Percentiles rank a stretch among this genome's conserved stretches.
Evolutionary conservation across 2,329 filamentous ascomycete species (phyloP).

Genomic region (Xylariales sp.): DNA sequence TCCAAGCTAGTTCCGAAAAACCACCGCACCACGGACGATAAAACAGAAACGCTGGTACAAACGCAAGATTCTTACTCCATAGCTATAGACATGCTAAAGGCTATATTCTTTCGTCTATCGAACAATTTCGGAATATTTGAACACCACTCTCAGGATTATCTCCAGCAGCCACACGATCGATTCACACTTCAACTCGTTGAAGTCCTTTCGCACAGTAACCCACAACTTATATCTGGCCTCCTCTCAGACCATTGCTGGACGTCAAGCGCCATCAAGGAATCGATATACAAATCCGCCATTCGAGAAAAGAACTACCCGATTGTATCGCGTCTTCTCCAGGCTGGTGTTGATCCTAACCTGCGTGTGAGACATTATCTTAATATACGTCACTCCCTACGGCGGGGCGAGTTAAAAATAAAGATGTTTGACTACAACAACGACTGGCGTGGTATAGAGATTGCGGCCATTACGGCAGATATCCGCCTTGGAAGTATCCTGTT

Average conservation of each 20-base stretch:
- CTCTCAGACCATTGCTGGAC: not conserved
- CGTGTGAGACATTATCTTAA: not conserved
- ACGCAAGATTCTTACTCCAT: not conserved
- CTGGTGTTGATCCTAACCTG: conserved; percentile 7
- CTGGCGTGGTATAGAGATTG: conserved; percentile 1
- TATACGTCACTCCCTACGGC: not conserved
- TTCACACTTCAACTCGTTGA: not conserved
- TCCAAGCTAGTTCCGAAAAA: not conserved
- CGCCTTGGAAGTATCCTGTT: conserved; percentile 12
- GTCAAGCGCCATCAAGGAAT: conserved; percentile 10
- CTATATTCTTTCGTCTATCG: conserved; percentile 19
- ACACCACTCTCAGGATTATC: too few relatives aligned
- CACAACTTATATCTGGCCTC: not conserved
- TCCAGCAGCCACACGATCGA: too few relatives aligned
- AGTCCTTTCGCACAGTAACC: not conserved
- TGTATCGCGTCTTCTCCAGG: not conserved
- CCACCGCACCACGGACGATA: not conserved
- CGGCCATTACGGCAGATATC: conserved; percentile 2
- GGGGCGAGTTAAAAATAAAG: not conserved
- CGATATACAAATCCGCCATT: conserved; percentile 6
- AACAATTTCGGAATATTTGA: not conserved
- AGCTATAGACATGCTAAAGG: not conserved
- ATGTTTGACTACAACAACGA: not conserved
- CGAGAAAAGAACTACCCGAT: conserved; percentile 6
- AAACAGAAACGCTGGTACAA: not conserved